These are phyloP conservation scores for Tylopilus vinaceipallidus DNA, from an alignment of 768 basidiomycete species.

Conservation along the genomic window DNA sequence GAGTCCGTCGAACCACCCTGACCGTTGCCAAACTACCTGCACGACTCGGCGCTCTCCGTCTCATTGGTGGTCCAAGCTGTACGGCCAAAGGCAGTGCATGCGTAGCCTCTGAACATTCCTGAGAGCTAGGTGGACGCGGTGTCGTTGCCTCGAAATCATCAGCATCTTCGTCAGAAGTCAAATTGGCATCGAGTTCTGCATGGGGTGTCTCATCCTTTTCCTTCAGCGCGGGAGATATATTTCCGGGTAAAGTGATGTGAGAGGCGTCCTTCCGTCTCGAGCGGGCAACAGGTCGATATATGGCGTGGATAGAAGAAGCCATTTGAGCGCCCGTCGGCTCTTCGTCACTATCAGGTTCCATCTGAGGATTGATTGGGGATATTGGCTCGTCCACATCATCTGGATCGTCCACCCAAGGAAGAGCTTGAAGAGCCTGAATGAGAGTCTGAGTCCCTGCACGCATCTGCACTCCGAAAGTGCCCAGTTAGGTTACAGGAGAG, in stretches of 20 bases:
- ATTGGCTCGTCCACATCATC: constrained; percentile 67
- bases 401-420: constrained; percentile 71
- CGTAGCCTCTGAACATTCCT: constrained; percentile 7
- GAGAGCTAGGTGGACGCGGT: constrained; percentile 36
- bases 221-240: constrained; percentile 7
- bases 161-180: constrained; percentile 49
- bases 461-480: constrained; percentile 50
- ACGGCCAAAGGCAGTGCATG: constrained; percentile 3
- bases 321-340: constrained; percentile 47
- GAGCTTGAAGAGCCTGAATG: constrained; percentile 83
- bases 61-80: constrained; percentile 20
- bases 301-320: constrained; percentile 86
- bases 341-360: constrained; percentile 65
- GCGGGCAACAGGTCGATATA: constrained; percentile 77
- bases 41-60: constrained; percentile 34
- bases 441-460: constrained; percentile 85
- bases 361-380: constrained; percentile 37
- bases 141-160: constrained; percentile 59
- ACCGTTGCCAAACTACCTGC: constrained; percentile 74
- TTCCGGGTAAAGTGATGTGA: constrained; percentile 13
- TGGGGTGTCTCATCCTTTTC: constrained; percentile 34
- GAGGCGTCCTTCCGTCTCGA: constrained; percentile 44
- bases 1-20: constrained; percentile 59
- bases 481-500: not conserved
- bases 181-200: constrained; percentile 31